Base-by-base conservation (phyloP, 805 yeast genomes). In the Komagataella pastoris region DNA sequence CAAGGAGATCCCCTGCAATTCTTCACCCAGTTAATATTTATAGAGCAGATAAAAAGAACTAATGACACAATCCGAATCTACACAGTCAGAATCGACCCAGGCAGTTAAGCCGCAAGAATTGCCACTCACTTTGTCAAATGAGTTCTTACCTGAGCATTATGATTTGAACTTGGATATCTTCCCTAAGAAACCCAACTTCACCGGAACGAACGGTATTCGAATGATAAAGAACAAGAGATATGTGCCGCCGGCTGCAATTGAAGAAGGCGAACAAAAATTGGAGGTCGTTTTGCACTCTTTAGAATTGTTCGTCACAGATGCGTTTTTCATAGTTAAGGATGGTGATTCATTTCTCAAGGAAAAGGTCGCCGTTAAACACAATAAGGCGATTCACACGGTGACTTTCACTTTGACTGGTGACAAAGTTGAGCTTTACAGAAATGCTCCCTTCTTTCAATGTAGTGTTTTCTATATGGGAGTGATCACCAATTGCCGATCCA, bases 381-480 rank as follows among this genome's bases (percentile, higher is more conserved):
- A 74, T 50, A 77, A 77, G 50, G 65, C 63, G 0, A 61, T 67
- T 23, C 73, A 74, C 50, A 58, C 61, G 2, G 67, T 73, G 2
- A 51, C 54, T 2, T 64, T 72, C 40, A 40, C 45, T 18, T 7
- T 30, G 18, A n/a, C 50, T 2, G 46, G 23, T 14, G 50, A 48
- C n/a, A 17, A 47, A 17, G 23, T 30, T 24, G 49, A 18, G 49
- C n/a, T 24, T 44, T 30, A 36, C 7, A 23, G 19, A 14, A 18
- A 17, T 7, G 45, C 19, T 17, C 17, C 48, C 5, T n/a, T 17
- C 3, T 18, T 56, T 1, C 53, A 54, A 7, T 46, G 65, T 8
- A 57, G 59, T 40, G 52, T 80, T 40, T 59, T 61, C 8, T 83
- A 73, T 54, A 58, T 79, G 53, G 88, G 84, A 1, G 74, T 73